Evolutionary conservation across 495 filamentous ascomycete species (phyloP).

Genomic region (Poronia punctata): DNA sequence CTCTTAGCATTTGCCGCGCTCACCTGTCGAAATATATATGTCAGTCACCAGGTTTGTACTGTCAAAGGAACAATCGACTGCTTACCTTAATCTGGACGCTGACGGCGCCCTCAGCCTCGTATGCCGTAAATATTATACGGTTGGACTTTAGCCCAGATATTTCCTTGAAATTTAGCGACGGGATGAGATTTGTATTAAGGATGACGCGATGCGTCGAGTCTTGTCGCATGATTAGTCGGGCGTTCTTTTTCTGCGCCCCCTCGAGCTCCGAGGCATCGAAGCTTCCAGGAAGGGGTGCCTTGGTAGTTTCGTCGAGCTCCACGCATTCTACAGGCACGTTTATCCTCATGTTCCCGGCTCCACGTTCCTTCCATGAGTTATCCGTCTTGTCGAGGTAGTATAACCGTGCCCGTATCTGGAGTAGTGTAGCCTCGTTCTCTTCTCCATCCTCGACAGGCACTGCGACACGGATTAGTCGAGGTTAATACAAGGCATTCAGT

Average conservation of each 20-base stretch:
- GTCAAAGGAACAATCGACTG: constrained; percentile 4
- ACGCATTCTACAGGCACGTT: constrained; percentile 56
- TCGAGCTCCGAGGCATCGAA: constrained; percentile 45
- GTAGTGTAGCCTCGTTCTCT: constrained; percentile 63
- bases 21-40: constrained; percentile 30
- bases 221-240: constrained; percentile 79
- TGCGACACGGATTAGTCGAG: constrained; percentile 23
- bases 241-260: constrained; percentile 38
- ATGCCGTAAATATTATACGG: constrained; percentile 45
- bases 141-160: constrained; percentile 56
- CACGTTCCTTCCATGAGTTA: constrained; percentile 73
- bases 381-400: constrained; percentile 61
- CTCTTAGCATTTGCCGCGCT: constrained; percentile 37
- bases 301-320: constrained; percentile 38
- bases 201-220: constrained; percentile 81
- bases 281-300: constrained; percentile 30
- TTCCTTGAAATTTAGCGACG: constrained; percentile 65
- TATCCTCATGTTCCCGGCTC: constrained; percentile 74
- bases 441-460: constrained; percentile 57
- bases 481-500: constrained; percentile 7
- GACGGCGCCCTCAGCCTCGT: constrained; percentile 51
- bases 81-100: constrained; percentile 67
- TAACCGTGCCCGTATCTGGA: constrained; percentile 65
- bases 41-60: too few relatives aligned
- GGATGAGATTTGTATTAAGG: constrained; percentile 70